Evolutionary conservation across 1,139 yeast genomes (phyloP), one percentile per base, ranked within the genome.

Genomic region (Yamadazyma dushanensis): DNA sequence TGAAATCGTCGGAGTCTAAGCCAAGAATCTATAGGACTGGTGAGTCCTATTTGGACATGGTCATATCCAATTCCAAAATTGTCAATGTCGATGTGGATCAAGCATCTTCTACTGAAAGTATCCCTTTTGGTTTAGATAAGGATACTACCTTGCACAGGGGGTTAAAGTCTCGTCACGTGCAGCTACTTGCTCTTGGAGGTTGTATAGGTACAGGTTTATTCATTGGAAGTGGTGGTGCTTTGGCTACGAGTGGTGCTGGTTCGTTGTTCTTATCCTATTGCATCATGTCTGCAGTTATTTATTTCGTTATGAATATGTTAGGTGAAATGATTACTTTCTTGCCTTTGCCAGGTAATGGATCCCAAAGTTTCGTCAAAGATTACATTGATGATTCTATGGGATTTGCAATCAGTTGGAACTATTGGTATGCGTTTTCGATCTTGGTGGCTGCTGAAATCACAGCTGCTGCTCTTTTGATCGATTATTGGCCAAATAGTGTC

Each of bases 261-360:
- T 64, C 73, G 11, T 51, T 77, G 31, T 58, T 76, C 10, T 52
- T 71, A 15, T 66, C 77, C 11, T 77, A 73, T 53, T 34, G 69
- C 15, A 56, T 78, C 36, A 66, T 78, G 67, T 68, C 80, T 16
- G 49, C 68, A 15, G 68, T 78, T 35, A 73, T 79, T 29, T 79
- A 69, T 62, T 63, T 70, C 21, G 75, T 79, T 31, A 76, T 78
- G 78, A 77, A 76, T 45, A 66, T 68, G 55, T 57, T 80, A 40
- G 83, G 78, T 16, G 87, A 78, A 52, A 78, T 80, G 81, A 76
- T 79, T 11, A 67, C 79, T 7, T 78, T 68, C 44, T 60, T 78
- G 34, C 86, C 86, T 0, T 44, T 65, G 20, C 69, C 71, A 3
- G 77, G 77, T 45, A 61, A 64, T 51, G 71, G 71, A 19, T 62